These are phyloP conservation scores for Gossypium bickii DNA, from an alignment of 345 rosid species.

Conservation along the genomic window DNA sequence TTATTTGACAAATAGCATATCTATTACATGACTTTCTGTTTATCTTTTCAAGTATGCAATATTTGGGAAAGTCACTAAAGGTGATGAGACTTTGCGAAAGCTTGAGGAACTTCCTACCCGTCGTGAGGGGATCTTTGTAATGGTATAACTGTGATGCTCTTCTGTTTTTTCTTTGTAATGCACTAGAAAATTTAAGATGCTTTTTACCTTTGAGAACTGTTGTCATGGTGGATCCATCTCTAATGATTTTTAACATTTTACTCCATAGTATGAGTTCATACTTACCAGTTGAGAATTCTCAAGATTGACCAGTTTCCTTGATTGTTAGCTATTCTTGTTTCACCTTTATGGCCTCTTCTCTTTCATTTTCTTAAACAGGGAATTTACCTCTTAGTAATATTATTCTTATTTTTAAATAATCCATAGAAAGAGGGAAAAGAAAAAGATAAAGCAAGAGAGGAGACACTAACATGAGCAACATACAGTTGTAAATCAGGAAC, in stretches of 20 bases:
- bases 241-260: background rate
- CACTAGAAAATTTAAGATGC: background rate
- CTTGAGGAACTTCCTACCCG: slow-evolving; percentile 90
- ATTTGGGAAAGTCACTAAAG: slow-evolving; percentile 94
- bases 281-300: background rate
- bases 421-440: background rate
- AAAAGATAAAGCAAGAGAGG: slow-evolving; percentile 2
- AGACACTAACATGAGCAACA: background rate
- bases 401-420: background rate
- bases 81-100: slow-evolving; percentile 80
- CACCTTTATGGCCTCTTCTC: background rate
- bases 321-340: background rate
- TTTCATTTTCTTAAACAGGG: background rate
- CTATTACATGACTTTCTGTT: slow-evolving; percentile 10
- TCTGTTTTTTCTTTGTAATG: background rate
- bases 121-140: slow-evolving; percentile 86
- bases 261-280: background rate
- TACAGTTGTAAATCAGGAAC: background rate
- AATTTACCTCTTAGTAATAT: background rate
- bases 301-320: background rate
- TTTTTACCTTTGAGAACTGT: background rate
- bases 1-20: slow-evolving; percentile 6
- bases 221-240: background rate
- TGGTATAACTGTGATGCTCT: slow-evolving; percentile 44
- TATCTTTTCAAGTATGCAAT: slow-evolving; percentile 67